phyloP scores from a whole-genome alignment of 225 moss, liverwort and hornwort genomes.

The Straminergon stramineum region DNA sequence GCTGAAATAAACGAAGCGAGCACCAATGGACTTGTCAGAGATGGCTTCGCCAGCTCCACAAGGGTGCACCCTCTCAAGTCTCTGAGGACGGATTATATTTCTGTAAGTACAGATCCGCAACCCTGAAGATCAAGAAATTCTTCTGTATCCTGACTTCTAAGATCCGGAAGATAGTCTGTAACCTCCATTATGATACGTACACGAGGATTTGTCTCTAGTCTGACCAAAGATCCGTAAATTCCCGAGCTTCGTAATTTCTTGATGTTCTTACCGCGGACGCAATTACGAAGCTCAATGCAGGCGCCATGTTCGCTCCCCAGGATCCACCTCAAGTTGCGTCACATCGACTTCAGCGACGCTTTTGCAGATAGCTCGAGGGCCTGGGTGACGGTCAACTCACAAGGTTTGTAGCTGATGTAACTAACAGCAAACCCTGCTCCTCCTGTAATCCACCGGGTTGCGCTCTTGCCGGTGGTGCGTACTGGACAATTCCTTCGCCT shows the following conservation, averaged over 20 bases:
- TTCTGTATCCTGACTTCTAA: background rate
- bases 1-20: background rate
- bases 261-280: background rate
- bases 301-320: background rate
- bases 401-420: background rate
- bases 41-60: background rate
- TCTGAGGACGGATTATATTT: background rate
- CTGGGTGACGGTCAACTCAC: background rate
- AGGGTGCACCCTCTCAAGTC: background rate
- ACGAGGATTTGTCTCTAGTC: background rate
- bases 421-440: constrained; percentile 19
- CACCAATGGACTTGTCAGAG: background rate
- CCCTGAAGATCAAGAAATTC: background rate
- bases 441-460: constrained; percentile 8
- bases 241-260: background rate
- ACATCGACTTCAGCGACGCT: background rate
- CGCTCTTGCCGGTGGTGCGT: constrained; percentile 28
- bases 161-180: background rate
- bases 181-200: background rate
- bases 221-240: background rate
- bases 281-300: background rate
- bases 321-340: background rate
- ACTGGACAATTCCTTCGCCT: constrained; percentile 30
- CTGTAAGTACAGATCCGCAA: background rate
- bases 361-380: background rate